Evolutionary conservation across 305 asterid species (phyloP).

Genomic region (Rubia tinctorum): DNA sequence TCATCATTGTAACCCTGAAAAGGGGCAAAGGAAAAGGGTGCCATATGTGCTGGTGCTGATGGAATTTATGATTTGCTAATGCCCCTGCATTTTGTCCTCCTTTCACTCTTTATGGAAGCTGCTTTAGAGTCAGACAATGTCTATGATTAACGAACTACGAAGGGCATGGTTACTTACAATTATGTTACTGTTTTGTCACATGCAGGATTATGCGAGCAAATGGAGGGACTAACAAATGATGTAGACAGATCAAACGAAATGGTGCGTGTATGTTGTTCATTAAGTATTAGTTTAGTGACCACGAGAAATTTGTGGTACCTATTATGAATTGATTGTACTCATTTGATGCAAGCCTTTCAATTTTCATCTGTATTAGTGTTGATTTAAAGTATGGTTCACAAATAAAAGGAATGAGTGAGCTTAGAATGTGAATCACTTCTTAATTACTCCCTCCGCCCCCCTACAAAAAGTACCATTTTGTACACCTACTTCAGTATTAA

Average conservation of each 20-base stretch:
- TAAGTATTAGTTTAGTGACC: background rate
- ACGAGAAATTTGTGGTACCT: background rate
- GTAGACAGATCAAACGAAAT: constrained; percentile 89
- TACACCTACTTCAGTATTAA: background rate
- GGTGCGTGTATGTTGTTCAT: constrained; percentile 34
- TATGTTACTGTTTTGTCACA: constrained; percentile 10
- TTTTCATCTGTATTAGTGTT: background rate
- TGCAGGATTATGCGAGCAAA: constrained; percentile 78
- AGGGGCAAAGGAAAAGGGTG: background rate
- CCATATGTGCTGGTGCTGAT: background rate
- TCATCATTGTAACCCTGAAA: background rate
- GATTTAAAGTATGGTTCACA: background rate
- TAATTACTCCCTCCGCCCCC: no score
- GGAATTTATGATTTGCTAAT: background rate
- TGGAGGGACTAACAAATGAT: constrained; percentile 66
- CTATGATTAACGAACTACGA: background rate
- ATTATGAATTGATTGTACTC: background rate
- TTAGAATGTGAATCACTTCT: no score
- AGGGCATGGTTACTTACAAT: background rate
- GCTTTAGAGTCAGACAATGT: background rate
- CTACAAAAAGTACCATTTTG: no score
- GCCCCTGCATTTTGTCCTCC: background rate
- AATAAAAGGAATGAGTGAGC: background rate
- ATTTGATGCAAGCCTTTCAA: background rate
- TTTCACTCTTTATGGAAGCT: background rate